These are phyloP conservation scores for Carex scoparia DNA, from an alignment of 176 grass and related monocot genomes.

Conservation along the genomic window DNA sequence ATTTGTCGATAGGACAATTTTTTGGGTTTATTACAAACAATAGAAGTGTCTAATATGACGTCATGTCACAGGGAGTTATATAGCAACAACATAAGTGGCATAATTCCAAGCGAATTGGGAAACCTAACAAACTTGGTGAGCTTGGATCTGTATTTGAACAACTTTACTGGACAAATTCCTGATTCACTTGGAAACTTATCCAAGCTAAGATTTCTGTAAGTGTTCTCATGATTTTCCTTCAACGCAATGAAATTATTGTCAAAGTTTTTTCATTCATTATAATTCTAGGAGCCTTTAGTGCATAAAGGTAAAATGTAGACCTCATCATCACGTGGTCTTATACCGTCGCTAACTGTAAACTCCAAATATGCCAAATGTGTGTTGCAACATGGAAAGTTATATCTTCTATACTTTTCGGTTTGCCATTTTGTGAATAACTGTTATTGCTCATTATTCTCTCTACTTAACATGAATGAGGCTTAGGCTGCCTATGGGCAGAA, in stretches of 20 bases:
- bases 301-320: background rate
- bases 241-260: background rate
- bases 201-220: slow-evolving; percentile 89
- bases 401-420: background rate
- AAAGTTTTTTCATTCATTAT: slow-evolving; percentile 1
- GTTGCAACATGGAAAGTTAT: background rate
- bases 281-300: background rate
- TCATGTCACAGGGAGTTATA: slow-evolving; percentile 66
- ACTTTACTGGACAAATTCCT: slow-evolving; percentile 69
- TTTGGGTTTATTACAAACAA: background rate
- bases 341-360: background rate
- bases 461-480: background rate
- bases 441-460: background rate
- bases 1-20: background rate
- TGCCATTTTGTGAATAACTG: background rate
- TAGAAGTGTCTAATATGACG: slow-evolving; percentile 25
- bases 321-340: background rate
- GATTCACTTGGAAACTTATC: slow-evolving; percentile 65
- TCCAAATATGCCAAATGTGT: background rate
- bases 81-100: slow-evolving; percentile 89
- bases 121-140: slow-evolving; percentile 86
- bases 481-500: background rate
- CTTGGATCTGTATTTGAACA: slow-evolving; percentile 91
- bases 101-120: slow-evolving; percentile 68
- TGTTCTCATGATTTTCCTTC: slow-evolving; percentile 11